Base-by-base conservation (phyloP, 2,329 filamentous ascomycete genomes). In the Sporothrix globosa region DNA sequence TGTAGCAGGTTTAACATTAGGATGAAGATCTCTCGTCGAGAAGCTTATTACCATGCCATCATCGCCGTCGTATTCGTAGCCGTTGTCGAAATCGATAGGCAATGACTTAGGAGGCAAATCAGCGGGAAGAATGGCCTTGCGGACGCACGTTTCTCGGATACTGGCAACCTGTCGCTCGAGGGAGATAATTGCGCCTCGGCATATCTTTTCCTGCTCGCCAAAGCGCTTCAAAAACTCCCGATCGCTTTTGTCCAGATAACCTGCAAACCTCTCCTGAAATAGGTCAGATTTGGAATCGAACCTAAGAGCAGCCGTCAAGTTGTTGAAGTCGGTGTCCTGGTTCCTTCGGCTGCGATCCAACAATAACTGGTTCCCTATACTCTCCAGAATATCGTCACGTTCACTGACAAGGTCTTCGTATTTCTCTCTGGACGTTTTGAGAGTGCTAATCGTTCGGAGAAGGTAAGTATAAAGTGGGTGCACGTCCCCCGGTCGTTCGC, bases 401-500 rank as follows among this genome's bases (percentile, higher is more conserved):
- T 80, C 79, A 69, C 80, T 77, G 13, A 78, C 70, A 4, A 86
- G 78, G 53, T 86, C 83, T 5, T 79, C 77, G 46, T 81, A 76
- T n/a, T 83, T 80, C 70, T 87, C 85, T 65, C 79, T 80, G 17
- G 83, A 82, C 41, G 84, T 79, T 58, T 82, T 79, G n/a, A 83
- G 76, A 21, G 86, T 82, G 1, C 79, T 81, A 11, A 83, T 79
- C 1, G 80, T 79, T 14, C 80, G 78, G 19, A 83, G 79, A 6
- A 87, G 78, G 21, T 81, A 76, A 13, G 77, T 73, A 73, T 85
- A 86, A 3, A 83, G 76, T 2, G 85, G 85, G 72, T 87, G 84
- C 1, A 82, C 75, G 52, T 83, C 81, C 1, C 73, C 72, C 1
- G 73, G 61, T 1, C 73, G 74, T 1, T 76, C 74, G 0, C 71